Evolutionary conservation across 768 basidiomycete genomes (phyloP), one percentile per base, ranked within the genome.

Genomic region (Amanita muscaria): DNA sequence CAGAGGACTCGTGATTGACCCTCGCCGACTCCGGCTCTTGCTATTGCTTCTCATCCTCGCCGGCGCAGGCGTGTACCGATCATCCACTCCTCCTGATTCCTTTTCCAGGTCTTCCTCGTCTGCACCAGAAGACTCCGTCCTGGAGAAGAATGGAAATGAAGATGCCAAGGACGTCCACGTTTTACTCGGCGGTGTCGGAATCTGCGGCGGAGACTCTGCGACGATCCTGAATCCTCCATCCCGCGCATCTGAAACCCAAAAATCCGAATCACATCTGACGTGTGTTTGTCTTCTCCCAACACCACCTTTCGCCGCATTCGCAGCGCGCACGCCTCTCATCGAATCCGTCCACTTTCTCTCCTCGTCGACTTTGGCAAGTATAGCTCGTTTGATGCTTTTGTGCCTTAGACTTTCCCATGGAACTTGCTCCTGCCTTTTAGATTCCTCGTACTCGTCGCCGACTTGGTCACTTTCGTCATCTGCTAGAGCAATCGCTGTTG

Each of bases 321-420:
- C 53, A 3, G 51, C 51, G 16, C 52, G 51, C 7, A 48, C 49
- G 12, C 58, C 55, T 27, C 64, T 54, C 4, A 63, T 58, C 4
- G 59, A 63, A 37, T 65, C 57, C 42, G 62, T 58, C 52, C 59
- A 60, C 16, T 53, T 53, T 14, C 57, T 60, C 51, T 64, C 65
- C 51, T 59, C 50, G 59, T 63, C 51, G n/a, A 67, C 64, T 23
- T 65, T 55, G 45, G 69, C 71, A 36, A 77, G 54, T 25, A 77
- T 71, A 8, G 65, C 70, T 7, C 74, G 70, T 40, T 73, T 68
- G 53, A 77, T 75, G 50, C 71, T 73, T 53, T 67, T 72, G 50
- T 73, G 71, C 5, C 71, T 64, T 15, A 73, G 57, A 23, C 65
- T 61, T 45, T 72, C 74, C 61, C 70, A 73, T 0, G 70, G 70